Evolutionary conservation across 225 moss, liverwort and hornwort species (phyloP), one percentile per base, ranked within the genome.

Genomic region (Sphagnum tenellum): DNA sequence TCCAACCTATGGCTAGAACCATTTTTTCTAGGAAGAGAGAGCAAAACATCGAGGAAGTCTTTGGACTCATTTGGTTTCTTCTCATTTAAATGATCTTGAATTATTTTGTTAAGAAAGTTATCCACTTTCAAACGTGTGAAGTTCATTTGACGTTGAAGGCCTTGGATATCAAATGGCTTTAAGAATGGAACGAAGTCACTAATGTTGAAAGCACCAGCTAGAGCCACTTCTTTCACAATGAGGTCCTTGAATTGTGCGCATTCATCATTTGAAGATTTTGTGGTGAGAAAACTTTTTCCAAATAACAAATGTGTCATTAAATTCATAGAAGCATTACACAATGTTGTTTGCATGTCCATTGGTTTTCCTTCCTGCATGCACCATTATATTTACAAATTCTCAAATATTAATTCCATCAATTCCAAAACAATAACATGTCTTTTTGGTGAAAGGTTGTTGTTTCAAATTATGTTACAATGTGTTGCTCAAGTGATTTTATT

Each of bases 131-230:
- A n/a, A 44, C n/a, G 47, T 13, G 49, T n/a, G 2, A 3, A 46
- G 55, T 14, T 61, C 72, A 74, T 67, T 48, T 62, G 47, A 57
- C 69, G 72, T 61, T 68, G 66, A 61, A 65, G 70, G n/a, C 80
- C 74, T 67, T 74, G 71, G 46, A 79, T 4, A 57, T 83, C 82
- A 51, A 81, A 78, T 45, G 56, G 62, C 67, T 78, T 75, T 11
- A 85, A 70, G 49, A 47, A 76, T 44, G 81, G 85, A 6, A 86
- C 71, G 47, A 44, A 81, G 64, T 86, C 85, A 48, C 78, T 64
- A 4, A 86, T 44, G 63, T 86, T 86, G 63, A 86, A 70, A 13
- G 49, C 69, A 2, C 81, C 85, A 3, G 70, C 10, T 5, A 86
- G 67, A 29, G 46, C 60, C 65, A 69, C 63, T 3, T 50, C 12